Base-by-base conservation (phyloP, 352 stramenopile genomes). In the Discostella stelligera region DNA sequence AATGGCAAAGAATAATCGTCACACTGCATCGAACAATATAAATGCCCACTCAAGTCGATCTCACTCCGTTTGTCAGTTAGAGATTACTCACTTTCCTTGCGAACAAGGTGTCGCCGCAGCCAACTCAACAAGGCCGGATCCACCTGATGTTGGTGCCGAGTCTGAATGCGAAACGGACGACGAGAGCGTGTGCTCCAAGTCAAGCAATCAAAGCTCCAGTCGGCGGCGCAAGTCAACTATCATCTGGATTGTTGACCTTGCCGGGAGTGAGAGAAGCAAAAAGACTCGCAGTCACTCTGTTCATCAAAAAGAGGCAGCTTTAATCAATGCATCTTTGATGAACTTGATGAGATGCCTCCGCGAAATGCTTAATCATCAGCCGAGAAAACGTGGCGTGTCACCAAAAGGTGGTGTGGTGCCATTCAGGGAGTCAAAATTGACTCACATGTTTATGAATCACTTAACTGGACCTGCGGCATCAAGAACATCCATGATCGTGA, bases 291-390 rank as follows among this genome's bases (percentile, higher is more conserved):
- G 92, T 27, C 95, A 94, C 16, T 90, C 91, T 6, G 63, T 93
- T 11, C 93, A 95, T 21, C 97, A 98, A 86, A 96, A 98, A 62
- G 97, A 99, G 83, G 96, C 96, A n/a, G 97, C 95, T 71, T 94
- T 97, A 73, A 99, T 99, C 80, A 99, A 99, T 91, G 93, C 92
- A 16, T 98, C 94, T 18, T 85, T 99, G 3, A 98, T 98, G 95
- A 98, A 97, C 55, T 91, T 99, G 23, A 98, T 98, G 95, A 91
- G 94, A 48, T 99, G 96, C 75, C 87, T 99, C 1, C 94, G 97
- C 66, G 95, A 92, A 18, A 89, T 99, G 85, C 93, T 96, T 0
- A 85, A 94, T 80, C 97, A 98, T 65, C 93, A 97, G 63, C 90
- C 39, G n/a, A 77, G 72, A 50, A 82, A 80, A 41, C 53, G 53